Percentiles rank a stretch among this genome's conserved stretches.
Conservation (phyloP, 2,329 filamentous ascomycete genomes). For the Davidsoniella australis region DNA sequence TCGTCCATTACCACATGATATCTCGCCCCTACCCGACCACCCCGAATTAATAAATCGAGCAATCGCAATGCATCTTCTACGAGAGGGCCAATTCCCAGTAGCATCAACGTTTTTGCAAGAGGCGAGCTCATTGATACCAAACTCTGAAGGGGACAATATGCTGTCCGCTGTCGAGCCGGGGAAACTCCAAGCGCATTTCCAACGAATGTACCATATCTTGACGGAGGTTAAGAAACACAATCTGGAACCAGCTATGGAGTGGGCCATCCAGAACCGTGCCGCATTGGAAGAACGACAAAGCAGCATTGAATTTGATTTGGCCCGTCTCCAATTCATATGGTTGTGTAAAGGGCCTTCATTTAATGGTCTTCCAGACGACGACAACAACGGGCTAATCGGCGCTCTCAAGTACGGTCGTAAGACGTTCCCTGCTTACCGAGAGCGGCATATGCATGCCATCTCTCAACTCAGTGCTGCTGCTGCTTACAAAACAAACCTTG, state of each 20-base stretch:
- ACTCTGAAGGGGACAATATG: slow-evolving; percentile 15
- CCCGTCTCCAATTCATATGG: slow-evolving; percentile 77
- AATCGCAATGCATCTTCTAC: slow-evolving; percentile 88
- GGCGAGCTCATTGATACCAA: neutral
- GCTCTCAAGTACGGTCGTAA: slow-evolving; percentile 61
- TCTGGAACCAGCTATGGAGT: slow-evolving; percentile 67
- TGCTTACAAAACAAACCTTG: slow-evolving; percentile 59
- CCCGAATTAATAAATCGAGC: slow-evolving; percentile 72
- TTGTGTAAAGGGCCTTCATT: slow-evolving; percentile 51
- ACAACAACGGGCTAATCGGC: slow-evolving; percentile 36
- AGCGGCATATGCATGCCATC: slow-evolving; percentile 61
- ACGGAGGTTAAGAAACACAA: slow-evolving; percentile 33
- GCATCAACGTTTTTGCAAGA: slow-evolving; percentile 74
- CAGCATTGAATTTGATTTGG: slow-evolving; percentile 89
- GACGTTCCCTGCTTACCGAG: slow-evolving; percentile 59
- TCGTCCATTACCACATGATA: slow-evolving; percentile 43
- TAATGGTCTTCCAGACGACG: slow-evolving; percentile 38
- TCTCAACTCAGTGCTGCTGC: slow-evolving; percentile 67
- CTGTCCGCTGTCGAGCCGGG: slow-evolving; percentile 21
- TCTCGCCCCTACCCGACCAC: slow-evolving; percentile 41
- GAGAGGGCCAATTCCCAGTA: slow-evolving; percentile 83
- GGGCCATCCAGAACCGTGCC: slow-evolving; percentile 57
- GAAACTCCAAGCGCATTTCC: slow-evolving; percentile 62
- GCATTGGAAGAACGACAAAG: slow-evolving; percentile 68
- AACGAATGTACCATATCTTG: slow-evolving; percentile 80